Evolutionary conservation across 2,329 filamentous ascomycete species (phyloP), one percentile per base, ranked within the genome.

Genomic region (Hymenoscyphus fraxineus): DNA sequence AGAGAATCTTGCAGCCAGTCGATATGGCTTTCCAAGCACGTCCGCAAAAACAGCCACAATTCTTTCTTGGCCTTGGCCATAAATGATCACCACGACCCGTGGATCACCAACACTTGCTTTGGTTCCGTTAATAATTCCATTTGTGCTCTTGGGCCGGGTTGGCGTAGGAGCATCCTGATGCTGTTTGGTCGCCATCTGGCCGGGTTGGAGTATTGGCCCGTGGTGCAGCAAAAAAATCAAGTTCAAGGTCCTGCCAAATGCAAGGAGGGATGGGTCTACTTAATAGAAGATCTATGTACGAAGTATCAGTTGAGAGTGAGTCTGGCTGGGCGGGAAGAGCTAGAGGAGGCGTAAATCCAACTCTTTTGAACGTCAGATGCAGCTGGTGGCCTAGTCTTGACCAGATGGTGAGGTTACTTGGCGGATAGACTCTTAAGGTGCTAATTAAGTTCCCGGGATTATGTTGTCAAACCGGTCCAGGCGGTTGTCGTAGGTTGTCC

Each of bases 31-130:
- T 15, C 92, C 91, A 54, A 95, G 78, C 7, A 94, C 88, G 72
- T 94, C 90, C 32, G 91, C 91, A 70, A 93, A 90, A 40, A 91
- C 80, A 27, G 85, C 85, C 35, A 93, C 86, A 67, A 95, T 91
- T 51, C 84, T 83, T 65, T 93, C 88, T 75, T 94, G 90, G 19
- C 85, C 88, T 27, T 81, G 80, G 12, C 88, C 87, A 75, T 89
- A 92, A 19, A 94, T 77, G 65, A 95, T 86, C 40, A 87, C 83
- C 35, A 86, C 84, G 59, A 83, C 86, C 63, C 86, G 81, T 9
- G 80, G 80, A 70, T 88, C 85, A 32, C 85, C 86, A 12, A 59
- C 44, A 22, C 70, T 71, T 35, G 73, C 73, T 59, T 71, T 74
- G 35, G 70, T 68, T 40, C 68, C 72, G 69, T 75, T 74, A 63